Evolutionary conservation across 228 moss, liverwort and hornwort genomes (phyloP).

Genomic region (Sphagnum fallax): DNA sequence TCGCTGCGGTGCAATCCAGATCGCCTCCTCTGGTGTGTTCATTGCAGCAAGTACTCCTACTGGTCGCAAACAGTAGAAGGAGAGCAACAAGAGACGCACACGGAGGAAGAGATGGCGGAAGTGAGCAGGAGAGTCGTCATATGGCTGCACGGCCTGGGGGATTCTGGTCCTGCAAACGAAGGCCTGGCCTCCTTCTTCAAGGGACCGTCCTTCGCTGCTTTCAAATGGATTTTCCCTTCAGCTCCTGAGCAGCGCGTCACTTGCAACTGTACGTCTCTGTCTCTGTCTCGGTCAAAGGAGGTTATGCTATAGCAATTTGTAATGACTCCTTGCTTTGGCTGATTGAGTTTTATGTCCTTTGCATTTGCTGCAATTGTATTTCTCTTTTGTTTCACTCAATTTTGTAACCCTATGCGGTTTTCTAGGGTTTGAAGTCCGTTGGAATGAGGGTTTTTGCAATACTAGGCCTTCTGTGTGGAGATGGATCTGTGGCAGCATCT

Average conservation of each 20-base stretch:
- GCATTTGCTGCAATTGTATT: not conserved
- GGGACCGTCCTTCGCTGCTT: slow-evolving; percentile 36
- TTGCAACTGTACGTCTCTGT: slow-evolving; percentile 43
- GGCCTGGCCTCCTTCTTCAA: slow-evolving; percentile 56
- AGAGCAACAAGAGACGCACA: not conserved
- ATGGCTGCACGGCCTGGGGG: slow-evolving; percentile 93
- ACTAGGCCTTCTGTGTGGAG: no score
- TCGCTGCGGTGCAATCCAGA: no score
- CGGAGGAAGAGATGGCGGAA: not conserved
- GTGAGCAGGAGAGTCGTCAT: slow-evolving; percentile 73
- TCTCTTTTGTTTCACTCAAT: not conserved
- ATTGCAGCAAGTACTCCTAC: no score
- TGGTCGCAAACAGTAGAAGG: not conserved
- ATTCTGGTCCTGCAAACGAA: slow-evolving; percentile 71
- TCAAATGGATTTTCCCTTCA: slow-evolving; percentile 76
- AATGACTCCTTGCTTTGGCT: not conserved
- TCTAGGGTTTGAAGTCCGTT: no score
- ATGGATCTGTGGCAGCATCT: no score
- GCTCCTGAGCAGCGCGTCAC: slow-evolving; percentile 70
- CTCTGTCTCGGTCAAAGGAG: not conserved
- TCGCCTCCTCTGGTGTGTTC: no score
- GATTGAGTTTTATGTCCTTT: not conserved
- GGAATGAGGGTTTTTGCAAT: no score
- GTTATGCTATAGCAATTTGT: no score
- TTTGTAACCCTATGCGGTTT: no score